Percentiles rank a stretch among this genome's conserved stretches.
Conservation (phyloP, 257 asterid genomes). For the Eustoma russellianum region DNA sequence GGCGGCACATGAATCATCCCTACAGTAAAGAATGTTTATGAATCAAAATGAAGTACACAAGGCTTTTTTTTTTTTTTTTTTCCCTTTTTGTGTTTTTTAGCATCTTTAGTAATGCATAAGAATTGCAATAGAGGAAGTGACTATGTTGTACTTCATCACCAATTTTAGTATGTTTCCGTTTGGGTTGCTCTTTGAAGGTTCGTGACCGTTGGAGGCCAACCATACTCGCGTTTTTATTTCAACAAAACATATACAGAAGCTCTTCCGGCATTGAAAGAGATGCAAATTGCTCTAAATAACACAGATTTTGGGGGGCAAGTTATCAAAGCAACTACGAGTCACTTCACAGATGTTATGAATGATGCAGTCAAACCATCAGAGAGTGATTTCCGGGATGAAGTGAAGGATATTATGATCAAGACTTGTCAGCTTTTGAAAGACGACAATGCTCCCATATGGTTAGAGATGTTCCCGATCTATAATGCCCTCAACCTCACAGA, state of each 20-base stretch:
- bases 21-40: too few relatives aligned
- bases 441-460: conserved; percentile 42
- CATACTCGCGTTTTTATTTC: neutral
- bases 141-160: too few relatives aligned
- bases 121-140: too few relatives aligned
- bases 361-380: conserved; percentile 35
- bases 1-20: too few relatives aligned
- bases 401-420: conserved; percentile 27
- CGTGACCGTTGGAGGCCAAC: neutral
- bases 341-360: neutral
- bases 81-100: too few relatives aligned
- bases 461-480: conserved; percentile 65
- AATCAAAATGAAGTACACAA: too few relatives aligned
- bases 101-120: too few relatives aligned
- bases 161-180: neutral
- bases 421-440: conserved; percentile 26
- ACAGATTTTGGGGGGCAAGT: neutral
- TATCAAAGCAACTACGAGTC: conserved; percentile 1
- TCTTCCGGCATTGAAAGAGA: neutral
- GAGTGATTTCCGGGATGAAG: conserved; percentile 43
- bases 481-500: conserved; percentile 24
- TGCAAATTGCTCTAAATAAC: neutral
- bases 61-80: too few relatives aligned
- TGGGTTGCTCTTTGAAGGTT: neutral
- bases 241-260: neutral